A percentile compares a stretch with the other conserved stretches of the same genome.
phyloP scores from a whole-genome alignment of 2,329 filamentous ascomycete species.

The Ophiostoma novo-ulmi region DNA sequence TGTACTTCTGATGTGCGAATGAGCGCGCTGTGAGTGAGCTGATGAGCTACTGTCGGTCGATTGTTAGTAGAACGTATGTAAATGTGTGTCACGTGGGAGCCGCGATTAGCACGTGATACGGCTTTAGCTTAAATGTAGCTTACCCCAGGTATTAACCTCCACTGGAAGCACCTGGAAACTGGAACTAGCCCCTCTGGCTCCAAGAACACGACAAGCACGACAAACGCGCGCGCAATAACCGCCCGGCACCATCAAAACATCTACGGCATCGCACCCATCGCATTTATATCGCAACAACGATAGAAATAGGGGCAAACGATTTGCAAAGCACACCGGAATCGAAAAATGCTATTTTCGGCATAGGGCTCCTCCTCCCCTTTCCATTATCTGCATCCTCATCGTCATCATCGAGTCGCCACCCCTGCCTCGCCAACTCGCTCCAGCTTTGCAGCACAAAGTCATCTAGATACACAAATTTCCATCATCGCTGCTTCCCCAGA shows the following conservation, averaged over 20 bases:
- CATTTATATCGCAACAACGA: not conserved
- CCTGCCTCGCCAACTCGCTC: not conserved
- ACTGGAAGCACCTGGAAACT: slow-evolving; percentile 6
- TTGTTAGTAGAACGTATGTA: too few relatives aligned
- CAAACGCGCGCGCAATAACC: not conserved
- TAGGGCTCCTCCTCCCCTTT: not conserved
- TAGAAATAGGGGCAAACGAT: not conserved
- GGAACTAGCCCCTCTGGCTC: not conserved
- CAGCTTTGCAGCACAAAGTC: not conserved
- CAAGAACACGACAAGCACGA: not conserved
- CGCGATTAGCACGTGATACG: not conserved
- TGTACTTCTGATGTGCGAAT: too few relatives aligned
- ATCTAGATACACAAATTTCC: not conserved
- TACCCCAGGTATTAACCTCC: slow-evolving; percentile 7
- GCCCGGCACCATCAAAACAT: not conserved
- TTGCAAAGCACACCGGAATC: not conserved
- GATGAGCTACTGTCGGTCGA: not conserved
- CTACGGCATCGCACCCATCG: not conserved
- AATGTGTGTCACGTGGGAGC: not conserved
- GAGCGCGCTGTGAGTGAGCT: not conserved
- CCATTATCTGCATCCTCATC: not conserved
- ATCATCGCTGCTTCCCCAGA: not conserved
- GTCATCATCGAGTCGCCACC: not conserved
- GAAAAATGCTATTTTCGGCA: not conserved
- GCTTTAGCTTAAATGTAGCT: not conserved